phyloP scores from a whole-genome alignment of 1,284 basidiomycete genomes.

The Melampsora occidentalis region DNA sequence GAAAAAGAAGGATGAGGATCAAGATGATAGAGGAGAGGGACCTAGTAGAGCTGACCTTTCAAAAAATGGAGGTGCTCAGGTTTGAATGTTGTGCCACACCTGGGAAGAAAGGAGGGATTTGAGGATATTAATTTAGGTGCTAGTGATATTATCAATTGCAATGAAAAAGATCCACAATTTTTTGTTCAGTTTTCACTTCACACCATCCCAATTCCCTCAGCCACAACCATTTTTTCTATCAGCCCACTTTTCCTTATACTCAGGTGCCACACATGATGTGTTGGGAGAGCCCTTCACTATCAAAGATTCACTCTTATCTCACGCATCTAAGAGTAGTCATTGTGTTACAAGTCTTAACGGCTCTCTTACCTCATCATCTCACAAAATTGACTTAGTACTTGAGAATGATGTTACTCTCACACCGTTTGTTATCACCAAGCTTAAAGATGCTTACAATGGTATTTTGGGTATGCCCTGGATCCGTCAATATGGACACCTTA shows the following conservation, averaged over 20 bases:
- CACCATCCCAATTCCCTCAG: background rate
- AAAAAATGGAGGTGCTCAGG: constrained; percentile 1
- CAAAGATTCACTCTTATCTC: background rate
- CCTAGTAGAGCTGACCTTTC: background rate
- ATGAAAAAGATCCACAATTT: background rate
- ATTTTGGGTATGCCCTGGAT: background rate
- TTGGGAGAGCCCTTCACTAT: background rate
- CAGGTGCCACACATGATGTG: background rate
- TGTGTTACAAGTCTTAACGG: background rate
- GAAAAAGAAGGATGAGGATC: background rate
- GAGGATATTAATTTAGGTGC: background rate
- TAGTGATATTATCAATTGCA: background rate
- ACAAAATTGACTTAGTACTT: background rate
- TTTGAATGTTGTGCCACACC: background rate
- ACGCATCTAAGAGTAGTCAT: background rate
- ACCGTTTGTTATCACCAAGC: background rate
- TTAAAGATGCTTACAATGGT: background rate
- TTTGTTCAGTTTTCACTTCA: background rate
- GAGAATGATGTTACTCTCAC: background rate
- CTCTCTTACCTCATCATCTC: background rate
- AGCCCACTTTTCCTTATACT: background rate
- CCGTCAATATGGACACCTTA: background rate
- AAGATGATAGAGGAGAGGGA: background rate
- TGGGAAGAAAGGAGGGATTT: background rate
- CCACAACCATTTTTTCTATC: background rate